A percentile compares a stretch with the other conserved stretches of the same genome.
phyloP scores from a whole-genome alignment of 164 flowering plant genomes.

The Vitis rotundifolia region DNA sequence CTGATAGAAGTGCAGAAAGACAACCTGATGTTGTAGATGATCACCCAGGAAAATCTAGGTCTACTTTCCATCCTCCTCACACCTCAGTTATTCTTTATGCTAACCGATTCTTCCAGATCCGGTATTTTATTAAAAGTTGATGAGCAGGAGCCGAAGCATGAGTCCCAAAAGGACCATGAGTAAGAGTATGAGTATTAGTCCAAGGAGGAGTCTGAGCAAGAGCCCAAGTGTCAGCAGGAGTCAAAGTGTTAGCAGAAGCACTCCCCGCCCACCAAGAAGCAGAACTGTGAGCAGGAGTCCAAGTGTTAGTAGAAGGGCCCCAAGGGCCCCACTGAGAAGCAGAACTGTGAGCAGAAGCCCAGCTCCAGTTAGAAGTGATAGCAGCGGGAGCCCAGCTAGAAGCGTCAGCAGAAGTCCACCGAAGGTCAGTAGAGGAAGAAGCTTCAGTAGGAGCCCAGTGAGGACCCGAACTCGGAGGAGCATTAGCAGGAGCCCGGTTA shows the following conservation, averaged over 20 bases:
- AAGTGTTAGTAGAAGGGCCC: constrained; percentile 32
- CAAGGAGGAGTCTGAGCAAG: constrained; percentile 62
- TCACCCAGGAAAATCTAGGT: constrained; percentile 87
- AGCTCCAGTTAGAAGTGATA: constrained; percentile 42
- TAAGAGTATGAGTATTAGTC: constrained; percentile 86
- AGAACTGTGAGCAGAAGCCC: constrained; percentile 60
- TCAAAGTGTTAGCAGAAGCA: constrained; percentile 44
- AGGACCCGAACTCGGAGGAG: constrained; percentile 33
- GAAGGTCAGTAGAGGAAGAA: constrained; percentile 36
- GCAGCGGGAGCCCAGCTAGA: constrained; percentile 52
- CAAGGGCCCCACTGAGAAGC: constrained; percentile 19
- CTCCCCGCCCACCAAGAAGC: constrained; percentile 35
- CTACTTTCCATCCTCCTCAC: constrained; percentile 37
- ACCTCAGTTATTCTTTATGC: constrained; percentile 43
- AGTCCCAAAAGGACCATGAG: constrained; percentile 72
- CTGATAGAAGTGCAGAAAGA: constrained; percentile 55
- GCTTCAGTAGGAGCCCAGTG: constrained; percentile 46
- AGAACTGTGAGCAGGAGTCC: constrained; percentile 58
- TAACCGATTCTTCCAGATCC: constrained; percentile 43
- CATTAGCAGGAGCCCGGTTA: constrained; percentile 43
- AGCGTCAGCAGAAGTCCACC: constrained; percentile 53
- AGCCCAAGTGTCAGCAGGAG: constrained; percentile 64
- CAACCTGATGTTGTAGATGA: constrained; percentile 77
- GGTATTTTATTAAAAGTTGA: constrained; percentile 48
- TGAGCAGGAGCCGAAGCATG: constrained; percentile 80